Evolutionary conservation across 176 grass and related monocot species (phyloP), one percentile per base, ranked within the genome.

Genomic region (Rhynchospora breviuscula): DNA sequence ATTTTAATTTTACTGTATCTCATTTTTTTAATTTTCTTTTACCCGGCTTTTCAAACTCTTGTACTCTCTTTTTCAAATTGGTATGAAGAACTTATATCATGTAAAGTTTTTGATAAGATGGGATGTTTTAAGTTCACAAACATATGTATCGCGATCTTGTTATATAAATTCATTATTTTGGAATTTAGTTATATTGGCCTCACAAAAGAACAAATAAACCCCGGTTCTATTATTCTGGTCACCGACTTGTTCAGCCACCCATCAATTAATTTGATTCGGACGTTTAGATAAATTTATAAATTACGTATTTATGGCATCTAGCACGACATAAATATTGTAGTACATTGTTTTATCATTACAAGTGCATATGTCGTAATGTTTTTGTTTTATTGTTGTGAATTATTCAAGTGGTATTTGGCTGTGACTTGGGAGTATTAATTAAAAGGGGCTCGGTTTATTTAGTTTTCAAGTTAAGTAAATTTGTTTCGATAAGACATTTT

Each of bases 221-320:
- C 35, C 14, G 15, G 66, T n/a, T 15, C 35, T 18, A 70, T n/a
- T 70, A 70, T 45, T 8, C 67, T 45, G 31, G 6, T 69, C 35
- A 70, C 17, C 40, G 67, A 71, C 40, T 62, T 71, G 31, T 71
- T 71, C 67, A 71, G 47, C 67, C 8, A 71, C 67, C 40, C 17
- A n/a, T 71, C 67, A 46, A 71, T 71, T 46, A 71, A 71, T 71
- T 71, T 71, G 35, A 71, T 71, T 31, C 35, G 17, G 40, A 71
- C 19, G 59, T 62, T 62, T 62, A 62, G 6, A 8, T 62, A 62
- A 23, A 21, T 62, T 62, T 23, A 8, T 9, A 21, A 62, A 52
- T 11, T 62, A 21, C 17, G n/a, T 3, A 62, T 21, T 44, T 44
- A 4, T 45, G 44, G 7, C 3, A 71, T 71, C 7, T n/a, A 44